Percentiles rank a stretch among this genome's conserved stretches.
phyloP scores from a whole-genome alignment of 2,329 filamentous ascomycete species.

The Stachybotrys chlorohalonatus region DNA sequence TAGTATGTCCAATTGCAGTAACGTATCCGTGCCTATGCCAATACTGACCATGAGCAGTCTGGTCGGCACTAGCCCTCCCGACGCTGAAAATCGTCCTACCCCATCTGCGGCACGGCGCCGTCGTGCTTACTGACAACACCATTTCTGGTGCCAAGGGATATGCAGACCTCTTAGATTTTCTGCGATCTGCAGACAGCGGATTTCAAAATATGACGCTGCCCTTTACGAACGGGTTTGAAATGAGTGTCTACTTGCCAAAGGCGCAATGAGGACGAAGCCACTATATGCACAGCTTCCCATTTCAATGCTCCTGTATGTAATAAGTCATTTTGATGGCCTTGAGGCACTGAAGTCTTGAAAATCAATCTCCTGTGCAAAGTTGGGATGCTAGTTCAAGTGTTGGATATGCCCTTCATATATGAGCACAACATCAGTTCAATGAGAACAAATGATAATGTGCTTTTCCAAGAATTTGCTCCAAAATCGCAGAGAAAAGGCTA shows the following conservation, averaged over 20 bases:
- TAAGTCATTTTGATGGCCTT: too few species aligned
- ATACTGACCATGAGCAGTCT: constrained; percentile 31
- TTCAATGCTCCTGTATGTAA: too few species aligned
- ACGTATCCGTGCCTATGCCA: too few species aligned
- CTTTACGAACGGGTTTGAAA: neutral
- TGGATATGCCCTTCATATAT: too few species aligned
- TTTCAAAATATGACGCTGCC: constrained; percentile 29
- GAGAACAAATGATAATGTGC: too few species aligned
- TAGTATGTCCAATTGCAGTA: constrained; percentile 34
- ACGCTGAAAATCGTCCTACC: constrained; percentile 37
- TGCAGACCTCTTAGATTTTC: constrained; percentile 34
- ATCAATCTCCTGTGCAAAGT: too few species aligned
- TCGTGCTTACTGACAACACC: constrained; percentile 42
- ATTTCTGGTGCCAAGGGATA: constrained; percentile 29
- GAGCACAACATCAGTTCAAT: too few species aligned
- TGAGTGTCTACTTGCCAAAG: neutral
- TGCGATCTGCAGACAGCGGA: constrained; percentile 34
- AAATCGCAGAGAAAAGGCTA: too few species aligned
- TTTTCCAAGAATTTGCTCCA: too few species aligned
- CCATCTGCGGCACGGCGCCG: constrained; percentile 33
- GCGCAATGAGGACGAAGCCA: neutral
- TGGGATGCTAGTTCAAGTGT: too few species aligned
- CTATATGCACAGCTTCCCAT: too few species aligned
- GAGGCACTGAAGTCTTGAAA: too few species aligned
- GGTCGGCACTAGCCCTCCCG: constrained; percentile 44